Base-by-base conservation (phyloP, 768 basidiomycete genomes). In the Candolleomyces eurysporus region DNA sequence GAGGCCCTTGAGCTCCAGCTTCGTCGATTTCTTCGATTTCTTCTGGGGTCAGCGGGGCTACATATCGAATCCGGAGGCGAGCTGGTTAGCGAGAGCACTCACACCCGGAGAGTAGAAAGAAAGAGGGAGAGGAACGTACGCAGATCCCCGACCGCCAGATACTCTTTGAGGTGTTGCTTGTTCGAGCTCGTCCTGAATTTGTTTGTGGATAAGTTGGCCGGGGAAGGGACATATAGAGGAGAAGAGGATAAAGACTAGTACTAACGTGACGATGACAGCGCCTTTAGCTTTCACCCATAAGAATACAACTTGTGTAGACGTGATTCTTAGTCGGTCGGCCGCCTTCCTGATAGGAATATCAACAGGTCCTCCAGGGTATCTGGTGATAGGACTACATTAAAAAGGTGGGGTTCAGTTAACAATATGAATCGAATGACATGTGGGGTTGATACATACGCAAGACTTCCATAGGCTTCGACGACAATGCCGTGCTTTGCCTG, bases 251-350 rank as follows among this genome's bases (percentile, higher is more conserved):
- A n/a, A n/a, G n/a, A n/a, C n/a, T n/a, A n/a, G n/a, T n/a, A 73
- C 81, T 56, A 69, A 86, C 86, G 89, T 91, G 62, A 90, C 86
- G 54, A 90, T 82, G 6, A 85, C 82, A 1, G 78, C 83, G 32
- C 85, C 85, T 68, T 92, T 92, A 32, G 81, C 79, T 66, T 78
- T 81, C 2, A 84, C 84, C 90, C 91, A 92, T 1, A 81, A 73
- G 55, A 92, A 81, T 22, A 92, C 73, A 39, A 90, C 84, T 66
- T 92, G 91, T 1, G 81, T 82, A 0, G 85, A 78, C 3, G 82
- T 82, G n/a, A 82, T 82, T 7, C 81, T 79, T 6, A 86, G 72
- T 13, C 84, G 76, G 40, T 76, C 72, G 0, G 88, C 88, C 13
- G 83, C 82, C 17, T 77, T 77, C 16, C 76, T 66, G 9, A 92